Evolutionary conservation across 2,329 filamentous ascomycete genomes (phyloP).

Genomic region (Hypoxylon sp.): DNA sequence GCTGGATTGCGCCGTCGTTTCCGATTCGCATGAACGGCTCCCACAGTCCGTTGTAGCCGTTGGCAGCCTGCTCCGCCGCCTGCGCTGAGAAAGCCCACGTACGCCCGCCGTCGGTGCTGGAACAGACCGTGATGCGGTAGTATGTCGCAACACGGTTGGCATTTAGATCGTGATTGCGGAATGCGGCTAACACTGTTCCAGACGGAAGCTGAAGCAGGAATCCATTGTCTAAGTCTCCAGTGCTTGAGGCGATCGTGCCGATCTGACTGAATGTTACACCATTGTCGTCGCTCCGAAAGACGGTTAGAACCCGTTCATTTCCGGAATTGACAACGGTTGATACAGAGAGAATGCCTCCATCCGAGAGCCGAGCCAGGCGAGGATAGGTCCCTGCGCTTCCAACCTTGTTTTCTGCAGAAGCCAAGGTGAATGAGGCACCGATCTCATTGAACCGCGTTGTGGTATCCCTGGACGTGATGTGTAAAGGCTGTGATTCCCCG

Average conservation of each 20-base stretch:
- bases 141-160: conserved; percentile 53
- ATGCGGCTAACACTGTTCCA: conserved; percentile 57
- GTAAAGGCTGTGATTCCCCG: conserved; percentile 1
- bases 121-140: conserved; percentile 58
- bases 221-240: conserved; percentile 60
- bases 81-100: conserved; percentile 58
- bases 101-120: conserved; percentile 52
- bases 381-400: conserved; percentile 57
- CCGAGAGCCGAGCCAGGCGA: conserved; percentile 56
- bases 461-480: conserved; percentile 26
- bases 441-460: conserved; percentile 30
- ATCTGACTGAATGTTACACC: conserved; percentile 56
- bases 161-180: conserved; percentile 60
- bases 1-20: conserved; percentile 56
- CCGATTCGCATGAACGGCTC: conserved; percentile 61
- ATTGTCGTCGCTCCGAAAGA: conserved; percentile 57
- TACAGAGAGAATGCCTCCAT: conserved; percentile 58
- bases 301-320: conserved; percentile 51
- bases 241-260: conserved; percentile 56
- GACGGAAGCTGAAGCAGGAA: conserved; percentile 58
- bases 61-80: conserved; percentile 55
- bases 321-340: conserved; percentile 50
- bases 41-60: conserved; percentile 56
- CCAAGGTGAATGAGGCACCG: conserved; percentile 33
- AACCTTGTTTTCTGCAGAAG: conserved; percentile 31